Base-by-base conservation (phyloP, 768 basidiomycete genomes). In the Russula olivacea region DNA sequence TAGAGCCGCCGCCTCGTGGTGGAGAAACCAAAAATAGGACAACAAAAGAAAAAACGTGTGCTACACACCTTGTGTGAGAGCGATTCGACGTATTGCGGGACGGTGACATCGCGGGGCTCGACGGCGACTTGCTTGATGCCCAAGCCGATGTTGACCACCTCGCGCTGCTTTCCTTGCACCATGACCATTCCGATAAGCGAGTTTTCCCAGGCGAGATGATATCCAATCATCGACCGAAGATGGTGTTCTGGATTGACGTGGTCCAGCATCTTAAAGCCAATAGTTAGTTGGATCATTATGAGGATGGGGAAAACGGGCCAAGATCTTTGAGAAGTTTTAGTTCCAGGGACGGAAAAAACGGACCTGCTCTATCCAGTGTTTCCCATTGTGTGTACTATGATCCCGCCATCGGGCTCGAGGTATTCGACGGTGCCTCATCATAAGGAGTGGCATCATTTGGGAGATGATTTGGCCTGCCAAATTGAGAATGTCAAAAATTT, bases 351-450 rank as follows among this genome's bases (percentile, higher is more conserved):
- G 11, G 17, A 7, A 14, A 32, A 23, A 45, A 70, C 76, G 45
- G 64, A 86, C 86, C 79, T 88, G 88, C 68, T 91, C 88, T 60
- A 91, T 91, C 87, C 88, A 91, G 66, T 87, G 88, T 68, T 91
- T 91, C 48, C 88, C 88, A 48, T 76, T 81, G 1, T 76, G 67
- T 0, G 81, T 86, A 28, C 77, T 73, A 60, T 80, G 80, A 65
- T 89, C 88, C 62, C 80, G 78, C 89, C 89, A 91, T 66, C 86
- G 85, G 14, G 84, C 74, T 21, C 89, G 78, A 1, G 89, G 87
- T 73, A 91, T 87, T 43, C 89, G 83, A 59, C 89, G 79, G 72
- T 91, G 89, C 17, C 89, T 77, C 89, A 91, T 91, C 89, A 91
- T 90, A 68, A 91, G 83, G 14, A 91, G 76, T 0, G 89, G 89